Conservation (phyloP, 176 grass and related monocot genomes). For the Carex myosuroides region DNA sequence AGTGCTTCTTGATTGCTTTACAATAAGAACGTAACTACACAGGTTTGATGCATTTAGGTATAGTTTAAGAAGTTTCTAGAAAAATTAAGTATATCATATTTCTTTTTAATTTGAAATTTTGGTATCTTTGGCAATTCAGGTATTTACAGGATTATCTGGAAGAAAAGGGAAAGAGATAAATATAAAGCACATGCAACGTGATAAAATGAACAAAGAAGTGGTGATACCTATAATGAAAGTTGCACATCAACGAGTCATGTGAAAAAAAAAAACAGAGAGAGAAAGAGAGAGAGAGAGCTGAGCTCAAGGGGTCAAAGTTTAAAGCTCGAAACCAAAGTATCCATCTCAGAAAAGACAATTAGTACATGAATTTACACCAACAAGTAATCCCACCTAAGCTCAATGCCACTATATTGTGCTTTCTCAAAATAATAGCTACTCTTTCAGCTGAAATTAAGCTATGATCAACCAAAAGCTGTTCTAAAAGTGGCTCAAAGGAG, state of each 20-base stretch:
- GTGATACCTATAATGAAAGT: neutral
- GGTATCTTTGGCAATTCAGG: neutral
- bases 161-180: neutral
- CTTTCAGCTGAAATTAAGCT: conserved; percentile 19
- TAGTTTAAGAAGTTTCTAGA: neutral
- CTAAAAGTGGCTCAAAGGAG: neutral
- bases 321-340: neutral
- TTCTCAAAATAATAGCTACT: neutral
- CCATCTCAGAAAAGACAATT: neutral
- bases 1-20: neutral
- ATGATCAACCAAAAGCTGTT: conserved; percentile 8
- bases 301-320: neutral
- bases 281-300: neutral
- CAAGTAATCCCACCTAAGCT: neutral
- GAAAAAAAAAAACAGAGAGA: neutral
- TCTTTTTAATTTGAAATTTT: neutral
- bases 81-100: neutral
- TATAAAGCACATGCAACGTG: neutral
- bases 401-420: neutral
- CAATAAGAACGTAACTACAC: neutral
- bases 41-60: neutral
- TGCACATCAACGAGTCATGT: neutral
- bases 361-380: neutral
- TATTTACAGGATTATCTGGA: neutral
- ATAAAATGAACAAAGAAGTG: neutral